Evolutionary conservation across 2,329 filamentous ascomycete genomes (phyloP).

Genomic region (Ceratocystis alfenasii): DNA sequence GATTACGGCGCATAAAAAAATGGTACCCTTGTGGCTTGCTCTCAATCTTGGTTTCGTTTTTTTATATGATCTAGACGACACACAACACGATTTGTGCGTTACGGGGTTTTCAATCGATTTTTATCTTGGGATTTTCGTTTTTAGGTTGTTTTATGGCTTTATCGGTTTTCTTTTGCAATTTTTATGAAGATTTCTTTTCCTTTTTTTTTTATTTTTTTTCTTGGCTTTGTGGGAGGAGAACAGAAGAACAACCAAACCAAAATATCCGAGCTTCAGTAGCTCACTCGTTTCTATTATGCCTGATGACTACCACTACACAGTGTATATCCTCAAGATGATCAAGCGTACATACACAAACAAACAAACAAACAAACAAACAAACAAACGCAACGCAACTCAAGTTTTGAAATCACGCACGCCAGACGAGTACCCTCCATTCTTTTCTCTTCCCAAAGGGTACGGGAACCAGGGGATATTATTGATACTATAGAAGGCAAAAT

Average conservation of each 20-base stretch:
- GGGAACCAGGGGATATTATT: background rate
- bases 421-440: too few relatives aligned
- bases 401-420: too few relatives aligned
- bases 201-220: background rate
- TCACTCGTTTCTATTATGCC: too few relatives aligned
- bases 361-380: background rate
- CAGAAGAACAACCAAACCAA: background rate
- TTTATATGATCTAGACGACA: constrained; percentile 8
- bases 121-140: constrained; percentile 3
- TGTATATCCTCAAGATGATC: background rate
- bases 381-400: background rate
- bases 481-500: background rate
- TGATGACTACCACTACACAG: too few relatives aligned
- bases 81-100: constrained; percentile 1
- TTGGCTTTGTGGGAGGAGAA: background rate
- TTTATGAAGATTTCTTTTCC: background rate
- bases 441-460: too few relatives aligned
- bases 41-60: constrained; percentile 7
- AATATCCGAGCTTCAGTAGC: constrained; percentile 7
- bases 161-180: background rate
- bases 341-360: background rate
- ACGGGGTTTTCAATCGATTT: constrained; percentile 10
- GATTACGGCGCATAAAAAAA: constrained; percentile 10
- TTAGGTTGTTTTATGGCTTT: background rate
- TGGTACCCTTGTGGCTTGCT: constrained; percentile 6